Base-by-base conservation (phyloP, 495 filamentous ascomycete genomes). In the Trichoderma asperelloides region DNA sequence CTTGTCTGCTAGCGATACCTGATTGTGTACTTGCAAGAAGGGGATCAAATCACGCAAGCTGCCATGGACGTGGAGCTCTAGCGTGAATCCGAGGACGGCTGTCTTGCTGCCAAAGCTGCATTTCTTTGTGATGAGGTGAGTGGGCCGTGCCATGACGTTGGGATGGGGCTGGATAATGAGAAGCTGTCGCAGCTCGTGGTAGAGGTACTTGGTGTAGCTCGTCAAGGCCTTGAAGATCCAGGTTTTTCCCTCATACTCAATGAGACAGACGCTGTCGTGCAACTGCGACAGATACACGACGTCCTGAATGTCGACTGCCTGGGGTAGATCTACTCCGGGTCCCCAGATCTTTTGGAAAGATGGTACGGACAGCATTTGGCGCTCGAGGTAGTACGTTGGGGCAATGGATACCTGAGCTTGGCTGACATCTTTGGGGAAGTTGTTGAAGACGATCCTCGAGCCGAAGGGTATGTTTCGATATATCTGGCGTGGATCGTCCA, bases 161-260 rank as follows among this genome's bases (percentile, higher is more conserved):
- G 73, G 71, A 67, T 83, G 78, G 9, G 77, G 73, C 25, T 76
- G 73, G 63, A 82, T 72, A 12, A 67, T 74, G 65, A 81, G 75
- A 7, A 83, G 75, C 25, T 78, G 79, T 49, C 75, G 76, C 47
- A 83, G 70, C 66, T 83, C 81, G 67, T 77, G 75, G 69, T 80
- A 82, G 16, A 83, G 68, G 65, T 79, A 82, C 67, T 81, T 81
- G 45, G 78, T 77, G 67, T 74, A 75, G 68, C 80, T 82, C 13
- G 79, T 78, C 70, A 82, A 67, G 16, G 80, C 79, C 67, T 83
- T 83, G 71, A 83, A 72, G 68, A 83, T 79, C 77, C 74, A 81
- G 5, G 78, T 69, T 65, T 73, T 69, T 18, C 69, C 70, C 47
- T 68, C 55, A 25, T 80, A 73, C 67, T 71, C 72, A 27, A 83